Conservation (phyloP, 495 filamentous ascomycete species). For the Xylaria telfairii region DNA sequence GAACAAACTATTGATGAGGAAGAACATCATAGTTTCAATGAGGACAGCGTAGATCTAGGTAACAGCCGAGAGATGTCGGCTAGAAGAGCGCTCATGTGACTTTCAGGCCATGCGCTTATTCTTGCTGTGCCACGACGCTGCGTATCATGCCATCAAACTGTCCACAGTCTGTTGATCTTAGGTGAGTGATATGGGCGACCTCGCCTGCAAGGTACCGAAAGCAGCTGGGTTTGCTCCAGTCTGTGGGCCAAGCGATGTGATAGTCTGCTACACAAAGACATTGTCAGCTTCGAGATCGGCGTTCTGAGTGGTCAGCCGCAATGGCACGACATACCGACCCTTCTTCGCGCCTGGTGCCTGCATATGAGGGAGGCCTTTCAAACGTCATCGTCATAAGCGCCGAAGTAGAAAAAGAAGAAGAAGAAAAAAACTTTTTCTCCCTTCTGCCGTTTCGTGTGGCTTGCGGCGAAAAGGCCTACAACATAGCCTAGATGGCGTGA, state of each 20-base stretch:
- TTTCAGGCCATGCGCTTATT: slow-evolving; percentile 13
- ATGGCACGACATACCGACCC: background rate
- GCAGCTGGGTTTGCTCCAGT: background rate
- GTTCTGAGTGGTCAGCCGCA: slow-evolving; percentile 14
- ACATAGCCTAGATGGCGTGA: background rate
- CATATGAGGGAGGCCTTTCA: slow-evolving; percentile 8
- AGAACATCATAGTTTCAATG: background rate
- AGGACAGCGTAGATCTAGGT: background rate
- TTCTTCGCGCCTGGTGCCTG: slow-evolving; percentile 15
- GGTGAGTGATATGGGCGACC: slow-evolving; percentile 3
- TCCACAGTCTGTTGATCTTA: slow-evolving; percentile 13
- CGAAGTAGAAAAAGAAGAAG: background rate
- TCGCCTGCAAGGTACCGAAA: slow-evolving; percentile 23
- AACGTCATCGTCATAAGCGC: background rate
- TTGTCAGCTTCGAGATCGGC: slow-evolving; percentile 14
- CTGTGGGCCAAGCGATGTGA: slow-evolving; percentile 5
- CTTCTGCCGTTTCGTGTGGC: background rate
- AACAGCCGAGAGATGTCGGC: slow-evolving; percentile 1
- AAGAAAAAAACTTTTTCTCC: background rate
- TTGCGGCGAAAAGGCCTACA: slow-evolving; percentile 6
- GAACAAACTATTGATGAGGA: background rate
- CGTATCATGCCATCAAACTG: slow-evolving; percentile 1
- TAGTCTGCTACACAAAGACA: slow-evolving; percentile 13
- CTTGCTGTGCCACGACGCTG: background rate
- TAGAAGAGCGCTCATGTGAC: slow-evolving; percentile 9